These are phyloP conservation scores for Phytophthora pluvialis DNA, from an alignment of 352 stramenopile genomes.

Conservation along the genomic window DNA sequence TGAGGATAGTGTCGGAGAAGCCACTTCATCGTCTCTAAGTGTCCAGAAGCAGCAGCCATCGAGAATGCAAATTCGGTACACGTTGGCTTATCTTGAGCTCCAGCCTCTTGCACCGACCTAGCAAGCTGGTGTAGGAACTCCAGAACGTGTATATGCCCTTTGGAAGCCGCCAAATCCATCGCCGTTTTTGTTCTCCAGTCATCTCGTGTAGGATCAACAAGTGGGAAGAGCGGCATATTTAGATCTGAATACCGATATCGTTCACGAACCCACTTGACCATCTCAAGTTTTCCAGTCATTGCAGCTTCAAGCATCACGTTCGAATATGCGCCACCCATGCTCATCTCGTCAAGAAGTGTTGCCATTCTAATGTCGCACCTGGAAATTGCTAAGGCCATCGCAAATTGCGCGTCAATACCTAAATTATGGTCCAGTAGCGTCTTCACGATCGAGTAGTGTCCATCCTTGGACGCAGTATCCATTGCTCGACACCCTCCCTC, in stretches of 20 bases:
- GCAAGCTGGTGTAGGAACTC: constrained; percentile 13
- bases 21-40: constrained; percentile 19
- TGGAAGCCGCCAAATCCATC: constrained; percentile 21
- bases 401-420: constrained; percentile 4
- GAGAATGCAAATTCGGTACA: constrained; percentile 7
- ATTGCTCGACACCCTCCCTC: neutral
- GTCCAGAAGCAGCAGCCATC: neutral
- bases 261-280: constrained; percentile 18
- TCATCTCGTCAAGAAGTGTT: neutral
- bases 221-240: constrained; percentile 5
- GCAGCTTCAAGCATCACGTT: constrained; percentile 16
- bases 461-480: neutral
- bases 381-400: constrained; percentile 5
- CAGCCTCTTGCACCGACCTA: constrained; percentile 4
- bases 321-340: neutral
- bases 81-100: constrained; percentile 6
- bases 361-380: too few relatives aligned
- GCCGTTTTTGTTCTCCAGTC: neutral
- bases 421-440: too few relatives aligned
- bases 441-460: too few relatives aligned
- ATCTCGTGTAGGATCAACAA: neutral
- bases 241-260: neutral
- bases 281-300: constrained; percentile 7
- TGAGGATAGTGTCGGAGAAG: constrained; percentile 6
- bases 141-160: constrained; percentile 17